Conservation (phyloP, 1,284 basidiomycete species). For the Athelia psychrophila region DNA sequence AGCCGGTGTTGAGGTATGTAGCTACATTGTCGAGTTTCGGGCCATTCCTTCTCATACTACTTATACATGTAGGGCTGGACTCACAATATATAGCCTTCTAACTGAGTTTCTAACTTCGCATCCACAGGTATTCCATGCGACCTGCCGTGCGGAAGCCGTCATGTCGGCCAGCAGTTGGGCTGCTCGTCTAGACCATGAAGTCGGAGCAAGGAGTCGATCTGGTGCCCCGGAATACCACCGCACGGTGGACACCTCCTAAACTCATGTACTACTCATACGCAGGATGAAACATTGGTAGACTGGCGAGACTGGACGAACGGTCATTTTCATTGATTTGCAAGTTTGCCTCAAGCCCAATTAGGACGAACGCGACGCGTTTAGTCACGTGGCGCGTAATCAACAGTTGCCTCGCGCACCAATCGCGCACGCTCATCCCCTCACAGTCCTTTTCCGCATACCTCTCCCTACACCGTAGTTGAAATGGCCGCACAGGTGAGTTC, state of each 20-base stretch:
- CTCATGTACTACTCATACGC: slow-evolving; percentile 5
- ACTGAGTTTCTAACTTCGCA: neutral
- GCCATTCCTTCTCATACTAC: slow-evolving; percentile 12
- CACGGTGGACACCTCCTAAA: slow-evolving; percentile 45
- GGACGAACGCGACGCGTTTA: no score
- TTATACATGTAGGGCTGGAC: slow-evolving; percentile 74
- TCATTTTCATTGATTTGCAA: no score
- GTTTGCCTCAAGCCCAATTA: no score
- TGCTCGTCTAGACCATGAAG: slow-evolving; percentile 60
- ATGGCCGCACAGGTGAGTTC: no score
- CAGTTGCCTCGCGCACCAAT: no score
- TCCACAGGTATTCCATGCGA: slow-evolving; percentile 83
- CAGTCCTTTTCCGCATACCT: no score
- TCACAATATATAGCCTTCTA: slow-evolving; percentile 49
- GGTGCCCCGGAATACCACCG: slow-evolving; percentile 58
- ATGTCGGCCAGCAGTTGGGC: slow-evolving; percentile 60
- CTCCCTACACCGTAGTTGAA: no score
- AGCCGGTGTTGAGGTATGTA: slow-evolving; percentile 77
- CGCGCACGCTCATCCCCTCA: no score
- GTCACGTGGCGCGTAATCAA: no score
- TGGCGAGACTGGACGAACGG: no score
- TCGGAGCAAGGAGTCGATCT: slow-evolving; percentile 60
- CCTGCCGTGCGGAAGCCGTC: slow-evolving; percentile 82
- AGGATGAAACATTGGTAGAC: neutral
- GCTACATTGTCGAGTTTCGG: no score